A percentile compares a stretch with the other conserved stretches of the same genome.
phyloP scores from a whole-genome alignment of 108 stramenopile species.

The Skeletonema tropicum region DNA sequence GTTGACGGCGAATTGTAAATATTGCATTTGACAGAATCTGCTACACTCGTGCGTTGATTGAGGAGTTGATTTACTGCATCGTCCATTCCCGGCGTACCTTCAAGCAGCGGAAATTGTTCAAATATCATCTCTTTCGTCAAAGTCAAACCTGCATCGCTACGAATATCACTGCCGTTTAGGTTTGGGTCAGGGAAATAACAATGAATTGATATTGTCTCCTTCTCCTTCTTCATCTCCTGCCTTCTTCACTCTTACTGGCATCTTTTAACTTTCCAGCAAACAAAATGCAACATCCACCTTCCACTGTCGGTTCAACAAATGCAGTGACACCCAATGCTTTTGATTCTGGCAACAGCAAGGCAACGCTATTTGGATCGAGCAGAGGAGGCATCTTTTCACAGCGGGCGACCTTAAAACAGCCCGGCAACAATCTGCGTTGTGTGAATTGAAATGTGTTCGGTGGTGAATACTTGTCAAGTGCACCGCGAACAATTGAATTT shows the following conservation, averaged over 20 bases:
- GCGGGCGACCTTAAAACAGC: constrained; percentile 71
- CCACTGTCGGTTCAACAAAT: constrained; percentile 70
- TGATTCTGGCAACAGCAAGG: constrained; percentile 59
- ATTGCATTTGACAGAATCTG: constrained; percentile 72
- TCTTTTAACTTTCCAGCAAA: constrained; percentile 57
- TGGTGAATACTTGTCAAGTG: constrained; percentile 36
- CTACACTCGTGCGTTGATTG: constrained; percentile 42
- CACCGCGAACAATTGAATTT: constrained; percentile 64
- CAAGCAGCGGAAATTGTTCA: constrained; percentile 61
- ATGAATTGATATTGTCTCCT: constrained; percentile 1
- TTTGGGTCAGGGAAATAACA: constrained; percentile 27
- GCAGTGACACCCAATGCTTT: constrained; percentile 51
- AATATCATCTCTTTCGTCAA: constrained; percentile 34
- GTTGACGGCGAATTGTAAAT: constrained; percentile 50
- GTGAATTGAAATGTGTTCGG: constrained; percentile 31
- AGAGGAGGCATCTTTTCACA: constrained; percentile 43
- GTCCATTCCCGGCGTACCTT: constrained; percentile 40
- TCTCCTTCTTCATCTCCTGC: constrained; percentile 2
- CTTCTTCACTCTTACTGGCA: not conserved
- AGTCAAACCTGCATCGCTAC: constrained; percentile 18
- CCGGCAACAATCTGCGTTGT: constrained; percentile 48
- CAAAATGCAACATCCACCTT: constrained; percentile 66
- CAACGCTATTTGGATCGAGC: constrained; percentile 64
- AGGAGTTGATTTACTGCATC: constrained; percentile 56
- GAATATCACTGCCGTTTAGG: not conserved